These are phyloP conservation scores for Rhexocercosporidium sp. DNA, from an alignment of 2,329 filamentous ascomycete genomes.

Conservation along the genomic window DNA sequence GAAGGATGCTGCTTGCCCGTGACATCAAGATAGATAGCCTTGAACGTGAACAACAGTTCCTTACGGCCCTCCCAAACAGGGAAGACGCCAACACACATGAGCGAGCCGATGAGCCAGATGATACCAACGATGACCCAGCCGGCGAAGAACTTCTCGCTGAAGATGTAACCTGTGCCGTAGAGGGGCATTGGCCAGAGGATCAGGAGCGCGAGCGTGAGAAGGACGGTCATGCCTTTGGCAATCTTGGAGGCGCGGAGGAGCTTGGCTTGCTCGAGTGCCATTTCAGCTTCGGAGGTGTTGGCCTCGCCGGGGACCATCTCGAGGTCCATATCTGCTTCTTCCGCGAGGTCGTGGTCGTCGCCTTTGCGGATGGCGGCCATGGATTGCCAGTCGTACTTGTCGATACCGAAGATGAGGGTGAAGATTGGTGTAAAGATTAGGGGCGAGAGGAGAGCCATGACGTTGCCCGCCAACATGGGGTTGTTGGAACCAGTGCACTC, in stretches of 20 bases:
- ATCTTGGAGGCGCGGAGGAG: conserved; percentile 59
- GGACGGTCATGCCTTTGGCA: conserved; percentile 56
- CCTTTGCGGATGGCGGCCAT: conserved; percentile 81
- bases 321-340: conserved; percentile 66
- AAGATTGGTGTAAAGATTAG: conserved; percentile 76
- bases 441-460: conserved; percentile 79
- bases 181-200: conserved; percentile 93
- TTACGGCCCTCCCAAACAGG: conserved; percentile 79
- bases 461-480: conserved; percentile 88
- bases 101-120: conserved; percentile 78
- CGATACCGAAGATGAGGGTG: conserved; percentile 65
- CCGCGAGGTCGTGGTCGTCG: conserved; percentile 76
- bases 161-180: conserved; percentile 83
- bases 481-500: conserved; percentile 81
- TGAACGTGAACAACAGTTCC: conserved; percentile 66
- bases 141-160: conserved; percentile 81
- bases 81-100: conserved; percentile 77
- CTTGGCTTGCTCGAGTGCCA: conserved; percentile 49
- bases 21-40: conserved; percentile 66
- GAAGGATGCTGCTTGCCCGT: conserved; percentile 47
- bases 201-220: conserved; percentile 72
- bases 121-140: conserved; percentile 81
- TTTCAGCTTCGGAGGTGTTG: conserved; percentile 44
- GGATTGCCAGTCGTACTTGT: conserved; percentile 84
- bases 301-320: conserved; percentile 64